Evolutionary conservation across 768 basidiomycete species (phyloP).

Genomic region (Amanita molliuscula): DNA sequence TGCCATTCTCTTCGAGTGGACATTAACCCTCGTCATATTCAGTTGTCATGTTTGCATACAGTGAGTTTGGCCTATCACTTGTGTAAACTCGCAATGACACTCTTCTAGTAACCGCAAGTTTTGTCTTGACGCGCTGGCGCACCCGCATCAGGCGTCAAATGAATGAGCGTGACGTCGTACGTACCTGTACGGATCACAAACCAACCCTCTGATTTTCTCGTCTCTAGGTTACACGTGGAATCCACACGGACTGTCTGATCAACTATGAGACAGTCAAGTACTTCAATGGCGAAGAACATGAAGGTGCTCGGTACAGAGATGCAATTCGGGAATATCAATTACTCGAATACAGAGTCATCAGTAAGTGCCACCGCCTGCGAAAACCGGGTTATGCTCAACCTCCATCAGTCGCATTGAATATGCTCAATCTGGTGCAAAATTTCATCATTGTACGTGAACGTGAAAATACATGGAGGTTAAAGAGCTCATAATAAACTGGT

Average conservation of each 20-base stretch:
- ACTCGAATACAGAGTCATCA: conserved; percentile 63
- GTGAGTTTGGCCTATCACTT: conserved; percentile 24
- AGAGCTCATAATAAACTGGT: background rate
- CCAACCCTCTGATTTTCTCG: background rate
- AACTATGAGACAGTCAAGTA: conserved; percentile 86
- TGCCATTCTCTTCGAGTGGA: conserved; percentile 52
- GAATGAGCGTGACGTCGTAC: conserved; percentile 73
- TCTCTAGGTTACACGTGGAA: conserved; percentile 60
- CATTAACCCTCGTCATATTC: conserved; percentile 55
- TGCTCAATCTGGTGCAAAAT: conserved; percentile 73
- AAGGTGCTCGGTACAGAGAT: conserved; percentile 57
- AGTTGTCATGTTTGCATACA: conserved; percentile 66
- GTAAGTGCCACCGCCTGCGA: conserved; percentile 27
- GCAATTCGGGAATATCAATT: conserved; percentile 68
- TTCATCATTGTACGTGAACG: conserved; percentile 55
- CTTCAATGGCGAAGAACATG: conserved; percentile 80
- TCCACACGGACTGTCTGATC: conserved; percentile 72
- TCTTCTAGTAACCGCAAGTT: conserved; percentile 31
- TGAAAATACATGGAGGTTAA: background rate
- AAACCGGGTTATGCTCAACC: background rate
- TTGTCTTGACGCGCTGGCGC: conserved; percentile 60
- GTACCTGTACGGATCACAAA: conserved; percentile 13
- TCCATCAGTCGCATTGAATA: conserved; percentile 50
- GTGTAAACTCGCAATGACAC: background rate
- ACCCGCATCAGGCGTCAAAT: conserved; percentile 67